A percentile compares a stretch with the other conserved stretches of the same genome.
These are phyloP conservation scores for Ceratobasidium sp. DNA, from an alignment of 1,284 basidiomycete species.

Conservation along the genomic window DNA sequence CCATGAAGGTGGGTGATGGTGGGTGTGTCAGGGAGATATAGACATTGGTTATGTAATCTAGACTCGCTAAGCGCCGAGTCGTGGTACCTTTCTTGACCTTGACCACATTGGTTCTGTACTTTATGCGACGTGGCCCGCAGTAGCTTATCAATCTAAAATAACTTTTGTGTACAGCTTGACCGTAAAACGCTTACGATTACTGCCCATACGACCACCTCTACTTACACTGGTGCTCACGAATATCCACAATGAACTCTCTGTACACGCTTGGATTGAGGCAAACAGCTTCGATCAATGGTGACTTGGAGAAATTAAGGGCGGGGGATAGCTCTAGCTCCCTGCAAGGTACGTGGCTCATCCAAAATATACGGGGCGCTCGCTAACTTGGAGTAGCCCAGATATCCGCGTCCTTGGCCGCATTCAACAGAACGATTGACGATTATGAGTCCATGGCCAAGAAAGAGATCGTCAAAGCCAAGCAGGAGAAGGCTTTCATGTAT, in stretches of 20 bases:
- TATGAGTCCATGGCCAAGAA: constrained; percentile 96
- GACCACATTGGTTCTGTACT: constrained; percentile 8
- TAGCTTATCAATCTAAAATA: neutral
- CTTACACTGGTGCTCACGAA: constrained; percentile 1
- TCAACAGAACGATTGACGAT: constrained; percentile 93
- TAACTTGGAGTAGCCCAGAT: constrained; percentile 81
- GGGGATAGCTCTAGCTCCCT: constrained; percentile 85
- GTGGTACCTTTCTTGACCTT: constrained; percentile 7
- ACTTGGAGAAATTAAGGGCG: constrained; percentile 83
- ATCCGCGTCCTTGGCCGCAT: constrained; percentile 90
- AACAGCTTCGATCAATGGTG: constrained; percentile 87
- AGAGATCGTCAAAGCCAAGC: constrained; percentile 93
- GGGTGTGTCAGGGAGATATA: constrained; percentile 1
- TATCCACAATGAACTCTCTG: constrained; percentile 85
- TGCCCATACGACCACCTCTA: neutral
- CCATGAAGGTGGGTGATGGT: constrained; percentile 16
- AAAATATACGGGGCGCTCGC: neutral
- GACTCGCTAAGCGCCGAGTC: constrained; percentile 21
- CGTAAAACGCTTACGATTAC: neutral
- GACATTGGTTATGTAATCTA: constrained; percentile 1
- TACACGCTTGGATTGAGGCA: constrained; percentile 94
- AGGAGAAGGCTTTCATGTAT: constrained; percentile 93
- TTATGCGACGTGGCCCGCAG: constrained; percentile 30
- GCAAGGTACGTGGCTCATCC: constrained; percentile 69
- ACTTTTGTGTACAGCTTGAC: neutral